A percentile compares a stretch with the other conserved stretches of the same genome.
Conservation (phyloP, 805 yeast species). For the Lachancea sp. region DNA sequence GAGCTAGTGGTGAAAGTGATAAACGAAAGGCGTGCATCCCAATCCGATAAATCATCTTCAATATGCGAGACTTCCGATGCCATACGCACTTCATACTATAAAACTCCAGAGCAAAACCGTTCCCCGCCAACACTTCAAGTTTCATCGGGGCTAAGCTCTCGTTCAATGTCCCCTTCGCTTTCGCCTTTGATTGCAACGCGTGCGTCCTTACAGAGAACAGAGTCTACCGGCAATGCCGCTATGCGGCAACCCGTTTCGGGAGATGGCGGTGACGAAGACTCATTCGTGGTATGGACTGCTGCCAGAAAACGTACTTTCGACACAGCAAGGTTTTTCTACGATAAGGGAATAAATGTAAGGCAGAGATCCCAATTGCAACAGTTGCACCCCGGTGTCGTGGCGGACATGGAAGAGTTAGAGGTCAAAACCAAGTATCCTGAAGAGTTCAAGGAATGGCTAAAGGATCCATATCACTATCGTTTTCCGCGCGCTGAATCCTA, state of each 20-base stretch:
- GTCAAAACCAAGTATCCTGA: constrained; percentile 55
- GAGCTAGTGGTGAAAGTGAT: constrained; percentile 42
- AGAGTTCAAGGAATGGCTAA: constrained; percentile 56
- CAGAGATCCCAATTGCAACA: constrained; percentile 82
- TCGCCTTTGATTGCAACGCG: constrained; percentile 28
- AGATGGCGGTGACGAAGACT: constrained; percentile 53
- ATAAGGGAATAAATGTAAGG: constrained; percentile 55
- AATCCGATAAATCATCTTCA: neutral
- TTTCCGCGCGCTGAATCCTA: constrained; percentile 90
- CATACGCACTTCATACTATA: neutral
- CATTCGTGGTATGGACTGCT: constrained; percentile 91
- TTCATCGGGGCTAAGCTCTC: constrained; percentile 4
- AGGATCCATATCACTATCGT: constrained; percentile 89
- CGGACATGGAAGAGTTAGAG: constrained; percentile 57
- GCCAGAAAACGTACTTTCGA: constrained; percentile 78
- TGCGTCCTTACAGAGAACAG: constrained; percentile 21
- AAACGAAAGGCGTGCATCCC: constrained; percentile 23
- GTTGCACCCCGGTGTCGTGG: constrained; percentile 82
- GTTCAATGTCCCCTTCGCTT: constrained; percentile 6
- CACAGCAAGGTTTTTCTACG: constrained; percentile 63
- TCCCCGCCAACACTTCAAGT: neutral
- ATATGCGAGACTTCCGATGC: neutral
- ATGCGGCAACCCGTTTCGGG: constrained; percentile 37
- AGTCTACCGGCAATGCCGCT: constrained; percentile 21
- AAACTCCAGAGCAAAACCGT: neutral